A percentile compares a stretch with the other conserved stretches of the same genome.
Conservation (phyloP, 2,329 filamentous ascomycete genomes). For the Aspergillus nomiae region DNA sequence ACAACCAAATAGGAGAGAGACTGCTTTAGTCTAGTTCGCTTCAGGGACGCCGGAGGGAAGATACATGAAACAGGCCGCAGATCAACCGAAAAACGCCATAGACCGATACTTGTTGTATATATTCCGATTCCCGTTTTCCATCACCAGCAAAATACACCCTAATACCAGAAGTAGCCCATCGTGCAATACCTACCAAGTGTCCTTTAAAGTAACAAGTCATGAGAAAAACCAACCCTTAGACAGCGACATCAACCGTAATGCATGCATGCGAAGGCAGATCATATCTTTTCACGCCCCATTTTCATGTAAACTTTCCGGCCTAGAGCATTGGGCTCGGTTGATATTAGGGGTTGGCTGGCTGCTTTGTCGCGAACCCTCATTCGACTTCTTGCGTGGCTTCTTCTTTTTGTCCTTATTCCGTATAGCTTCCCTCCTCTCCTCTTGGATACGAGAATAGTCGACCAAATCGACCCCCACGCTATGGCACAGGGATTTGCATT, state of each 20-base stretch:
- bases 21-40: slow-evolving; percentile 3
- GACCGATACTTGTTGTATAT: slow-evolving; percentile 3
- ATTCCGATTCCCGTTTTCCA: slow-evolving; percentile 2
- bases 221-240: background rate
- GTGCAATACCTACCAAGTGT: background rate
- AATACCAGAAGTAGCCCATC: background rate
- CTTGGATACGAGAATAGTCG: slow-evolving; percentile 29
- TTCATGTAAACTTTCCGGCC: background rate
- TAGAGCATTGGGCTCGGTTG: background rate
- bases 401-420: slow-evolving; percentile 25
- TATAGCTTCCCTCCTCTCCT: slow-evolving; percentile 24
- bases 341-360: background rate
- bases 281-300: background rate
- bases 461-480: slow-evolving; percentile 38
- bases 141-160: background rate
- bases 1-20: background rate
- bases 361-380: background rate
- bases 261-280: background rate
- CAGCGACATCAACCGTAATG: background rate
- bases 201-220: background rate
- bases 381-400: slow-evolving; percentile 20
- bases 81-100: slow-evolving; percentile 4
- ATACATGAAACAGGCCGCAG: slow-evolving; percentile 7
- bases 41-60: slow-evolving; percentile 6
- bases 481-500: slow-evolving; percentile 39